These are phyloP conservation scores for Ophiocordyceps unilateralis DNA, from an alignment of 2,329 filamentous ascomycete species.

Conservation along the genomic window DNA sequence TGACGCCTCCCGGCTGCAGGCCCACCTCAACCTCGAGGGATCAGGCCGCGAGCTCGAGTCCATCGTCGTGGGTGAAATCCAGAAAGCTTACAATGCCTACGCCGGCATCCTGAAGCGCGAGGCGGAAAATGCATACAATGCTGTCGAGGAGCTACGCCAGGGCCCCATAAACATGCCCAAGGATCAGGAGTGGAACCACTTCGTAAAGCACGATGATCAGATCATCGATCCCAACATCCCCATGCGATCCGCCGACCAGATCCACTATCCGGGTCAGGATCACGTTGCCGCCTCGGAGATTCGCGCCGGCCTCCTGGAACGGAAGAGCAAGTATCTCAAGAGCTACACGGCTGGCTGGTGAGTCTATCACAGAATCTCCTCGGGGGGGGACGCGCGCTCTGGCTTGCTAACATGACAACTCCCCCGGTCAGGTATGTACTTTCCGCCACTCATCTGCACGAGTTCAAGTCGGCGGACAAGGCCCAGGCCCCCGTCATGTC, in stretches of 20 bases:
- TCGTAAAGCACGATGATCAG: constrained; percentile 65
- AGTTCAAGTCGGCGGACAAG: constrained; percentile 97
- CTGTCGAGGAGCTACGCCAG: constrained; percentile 64
- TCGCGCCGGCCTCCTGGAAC: constrained; percentile 76
- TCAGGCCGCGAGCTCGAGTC: constrained; percentile 90
- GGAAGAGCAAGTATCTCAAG: constrained; percentile 97
- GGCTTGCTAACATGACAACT: not conserved
- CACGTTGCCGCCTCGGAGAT: constrained; percentile 72
- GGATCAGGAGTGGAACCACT: constrained; percentile 76
- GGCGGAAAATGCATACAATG: constrained; percentile 61
- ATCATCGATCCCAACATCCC: constrained; percentile 76
- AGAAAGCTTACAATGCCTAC: constrained; percentile 93
- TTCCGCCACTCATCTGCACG: constrained; percentile 90
- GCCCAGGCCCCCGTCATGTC: constrained; percentile 90
- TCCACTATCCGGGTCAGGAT: constrained; percentile 81
- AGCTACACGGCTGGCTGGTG: constrained; percentile 93
- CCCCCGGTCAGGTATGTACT: constrained; percentile 59
- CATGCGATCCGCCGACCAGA: constrained; percentile 60
- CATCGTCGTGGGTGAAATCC: constrained; percentile 92
- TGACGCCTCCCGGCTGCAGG: constrained; percentile 28
- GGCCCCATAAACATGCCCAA: constrained; percentile 88
- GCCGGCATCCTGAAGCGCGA: constrained; percentile 84
- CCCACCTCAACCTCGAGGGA: constrained; percentile 83
- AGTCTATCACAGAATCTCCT: constrained; percentile 12
- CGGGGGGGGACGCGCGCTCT: not conserved